These are phyloP conservation scores for Cryphonectria carpinicola DNA, from an alignment of 2,329 filamentous ascomycete genomes.

Conservation along the genomic window DNA sequence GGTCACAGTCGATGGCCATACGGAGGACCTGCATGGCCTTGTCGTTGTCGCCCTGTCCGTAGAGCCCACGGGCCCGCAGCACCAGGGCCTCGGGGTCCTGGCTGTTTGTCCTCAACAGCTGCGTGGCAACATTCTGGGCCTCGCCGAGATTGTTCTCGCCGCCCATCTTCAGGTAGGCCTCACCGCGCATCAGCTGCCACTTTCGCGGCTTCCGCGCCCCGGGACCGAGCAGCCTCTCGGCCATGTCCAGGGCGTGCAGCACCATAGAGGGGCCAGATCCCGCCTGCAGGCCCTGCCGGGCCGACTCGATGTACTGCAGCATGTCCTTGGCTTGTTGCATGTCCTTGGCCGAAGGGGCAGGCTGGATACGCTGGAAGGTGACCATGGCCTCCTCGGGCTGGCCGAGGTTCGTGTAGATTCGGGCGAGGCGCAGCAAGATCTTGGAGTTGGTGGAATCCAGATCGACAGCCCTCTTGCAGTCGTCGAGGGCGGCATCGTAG, in stretches of 20 bases:
- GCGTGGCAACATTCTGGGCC: conserved; percentile 91
- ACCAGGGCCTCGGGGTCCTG: conserved; percentile 94
- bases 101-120: conserved; percentile 80
- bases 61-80: conserved; percentile 83
- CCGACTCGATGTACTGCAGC: conserved; percentile 79
- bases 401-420: conserved; percentile 87
- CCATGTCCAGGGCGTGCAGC: conserved; percentile 87
- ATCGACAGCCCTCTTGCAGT: conserved; percentile 81
- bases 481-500: conserved; percentile 80
- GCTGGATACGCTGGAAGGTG: conserved; percentile 79
- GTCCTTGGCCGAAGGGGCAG: conserved; percentile 82
- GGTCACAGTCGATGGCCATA: conserved; percentile 86
- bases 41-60: conserved; percentile 90
- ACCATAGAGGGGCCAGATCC: conserved; percentile 89
- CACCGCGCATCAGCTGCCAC: conserved; percentile 91
- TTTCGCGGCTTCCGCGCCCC: conserved; percentile 83
- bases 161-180: conserved; percentile 91
- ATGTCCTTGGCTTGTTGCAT: conserved; percentile 81
- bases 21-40: conserved; percentile 93
- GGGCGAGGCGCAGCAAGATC: conserved; percentile 82
- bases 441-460: conserved; percentile 86
- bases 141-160: conserved; percentile 87
- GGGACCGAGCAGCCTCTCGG: conserved; percentile 76
- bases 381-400: conserved; percentile 84
- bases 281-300: conserved; percentile 74